Evolutionary conservation across 106 monocot species (phyloP).

Genomic region (Allium sativum): DNA sequence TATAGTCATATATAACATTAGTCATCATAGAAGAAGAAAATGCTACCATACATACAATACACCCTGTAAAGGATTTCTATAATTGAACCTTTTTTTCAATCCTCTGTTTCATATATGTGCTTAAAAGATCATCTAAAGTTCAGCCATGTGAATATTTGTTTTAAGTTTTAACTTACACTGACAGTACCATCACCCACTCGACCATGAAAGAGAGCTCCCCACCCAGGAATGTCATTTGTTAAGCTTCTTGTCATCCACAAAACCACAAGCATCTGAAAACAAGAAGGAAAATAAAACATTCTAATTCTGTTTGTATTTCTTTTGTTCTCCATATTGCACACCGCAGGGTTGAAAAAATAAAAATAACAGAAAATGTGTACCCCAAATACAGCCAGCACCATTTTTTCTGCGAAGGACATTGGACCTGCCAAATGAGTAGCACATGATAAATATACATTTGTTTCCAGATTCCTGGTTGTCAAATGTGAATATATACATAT

Average conservation of each 20-base stretch:
- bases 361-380: conserved; percentile 25
- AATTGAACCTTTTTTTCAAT: not conserved
- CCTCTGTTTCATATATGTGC: no score
- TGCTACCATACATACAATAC: no score
- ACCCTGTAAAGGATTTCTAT: not conserved
- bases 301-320: not conserved
- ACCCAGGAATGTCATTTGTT: conserved; percentile 76
- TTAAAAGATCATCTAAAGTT: no score
- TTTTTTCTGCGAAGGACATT: conserved; percentile 96
- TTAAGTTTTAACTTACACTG: conserved; percentile 47
- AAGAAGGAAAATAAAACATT: not conserved
- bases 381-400: conserved; percentile 67
- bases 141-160: no score
- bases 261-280: conserved; percentile 54
- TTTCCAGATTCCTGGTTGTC: not conserved
- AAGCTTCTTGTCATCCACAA: conserved; percentile 93
- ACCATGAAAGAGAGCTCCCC: conserved; percentile 69
- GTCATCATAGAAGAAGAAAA: no score
- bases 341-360: not conserved
- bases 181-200: conserved; percentile 80
- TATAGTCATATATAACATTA: no score
- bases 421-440: conserved; percentile 39
- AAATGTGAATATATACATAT: not conserved
- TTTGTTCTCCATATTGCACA: no score
- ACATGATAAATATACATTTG: not conserved